Evolutionary conservation across 2,329 filamentous ascomycete genomes (phyloP).

Genomic region (Neonectria neomacrospora): DNA sequence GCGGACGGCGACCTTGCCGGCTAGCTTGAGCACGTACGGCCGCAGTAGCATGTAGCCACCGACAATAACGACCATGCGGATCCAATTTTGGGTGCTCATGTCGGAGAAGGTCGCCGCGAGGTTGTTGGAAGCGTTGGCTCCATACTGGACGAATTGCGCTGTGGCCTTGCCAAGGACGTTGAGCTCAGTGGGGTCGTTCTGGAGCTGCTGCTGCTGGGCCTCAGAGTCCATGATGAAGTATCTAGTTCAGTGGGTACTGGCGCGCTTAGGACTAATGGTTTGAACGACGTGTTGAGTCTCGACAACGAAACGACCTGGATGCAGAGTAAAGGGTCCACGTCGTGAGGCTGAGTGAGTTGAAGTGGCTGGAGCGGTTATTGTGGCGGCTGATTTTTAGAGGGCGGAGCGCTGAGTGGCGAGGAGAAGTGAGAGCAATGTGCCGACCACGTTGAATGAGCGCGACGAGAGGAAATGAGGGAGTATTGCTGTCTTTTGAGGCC

Average conservation of each 20-base stretch:
- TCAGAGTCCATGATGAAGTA: slow-evolving; percentile 38
- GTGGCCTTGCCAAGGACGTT: slow-evolving; percentile 49
- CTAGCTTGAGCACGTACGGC: slow-evolving; percentile 77
- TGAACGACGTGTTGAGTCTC: not conserved
- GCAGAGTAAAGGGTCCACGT: slow-evolving; percentile 9
- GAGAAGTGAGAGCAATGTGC: not conserved
- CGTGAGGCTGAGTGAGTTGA: slow-evolving; percentile 17
- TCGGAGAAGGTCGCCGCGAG: slow-evolving; percentile 59
- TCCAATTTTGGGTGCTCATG: slow-evolving; percentile 65
- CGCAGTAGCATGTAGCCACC: slow-evolving; percentile 79
- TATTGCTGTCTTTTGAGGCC: slow-evolving; percentile 14
- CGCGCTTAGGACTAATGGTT: not conserved
- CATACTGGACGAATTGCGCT: slow-evolving; percentile 50
- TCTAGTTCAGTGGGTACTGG: not conserved
- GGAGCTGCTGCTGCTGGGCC: slow-evolving; percentile 41
- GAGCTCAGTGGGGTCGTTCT: slow-evolving; percentile 44
- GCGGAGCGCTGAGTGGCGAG: slow-evolving; percentile 10
- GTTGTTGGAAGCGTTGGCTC: slow-evolving; percentile 59
- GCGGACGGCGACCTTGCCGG: slow-evolving; percentile 70
- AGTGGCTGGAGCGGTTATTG: slow-evolving; percentile 5
- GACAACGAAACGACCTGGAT: not conserved
- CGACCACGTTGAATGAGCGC: not conserved
- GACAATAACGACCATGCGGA: slow-evolving; percentile 77
- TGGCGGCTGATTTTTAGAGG: slow-evolving; percentile 4
- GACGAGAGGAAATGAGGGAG: not conserved